Conservation (phyloP, 805 yeast genomes). For the Candida argentea region DNA sequence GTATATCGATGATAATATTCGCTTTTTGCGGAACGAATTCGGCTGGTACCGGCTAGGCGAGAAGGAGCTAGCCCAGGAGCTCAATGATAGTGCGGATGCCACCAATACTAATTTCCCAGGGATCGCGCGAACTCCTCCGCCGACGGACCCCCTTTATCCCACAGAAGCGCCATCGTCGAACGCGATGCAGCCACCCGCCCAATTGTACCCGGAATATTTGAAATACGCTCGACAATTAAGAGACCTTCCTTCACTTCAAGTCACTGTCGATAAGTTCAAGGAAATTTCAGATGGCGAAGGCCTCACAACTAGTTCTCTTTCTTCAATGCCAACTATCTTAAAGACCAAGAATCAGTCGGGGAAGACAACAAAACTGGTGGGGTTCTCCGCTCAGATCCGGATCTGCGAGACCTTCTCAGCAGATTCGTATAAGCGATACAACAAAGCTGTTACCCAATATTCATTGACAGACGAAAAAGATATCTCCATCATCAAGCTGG, state of each 20-base stretch:
- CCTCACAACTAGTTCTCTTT: slow-evolving; percentile 2
- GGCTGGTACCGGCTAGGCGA: slow-evolving; percentile 11
- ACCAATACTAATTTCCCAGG: slow-evolving; percentile 1
- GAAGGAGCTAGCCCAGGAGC: slow-evolving; percentile 2
- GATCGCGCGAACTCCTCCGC: neutral
- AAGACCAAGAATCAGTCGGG: neutral
- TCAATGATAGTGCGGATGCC: slow-evolving; percentile 1
- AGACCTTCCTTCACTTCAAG: slow-evolving; percentile 22
- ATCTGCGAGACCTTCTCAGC: slow-evolving; percentile 46
- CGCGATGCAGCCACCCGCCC: slow-evolving; percentile 13
- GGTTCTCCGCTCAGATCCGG: slow-evolving; percentile 37
- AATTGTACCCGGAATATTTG: slow-evolving; percentile 22
- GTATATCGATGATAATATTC: slow-evolving; percentile 22
- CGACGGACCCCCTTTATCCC: neutral
- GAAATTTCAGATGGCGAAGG: slow-evolving; percentile 6
- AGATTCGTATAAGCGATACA: slow-evolving; percentile 43
- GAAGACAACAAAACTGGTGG: slow-evolving; percentile 18
- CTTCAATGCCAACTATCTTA: neutral
- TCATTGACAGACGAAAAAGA: slow-evolving; percentile 39
- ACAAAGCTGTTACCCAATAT: slow-evolving; percentile 40
- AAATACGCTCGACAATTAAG: slow-evolving; percentile 26
- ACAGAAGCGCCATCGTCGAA: slow-evolving; percentile 10
- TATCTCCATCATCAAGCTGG: slow-evolving; percentile 49
- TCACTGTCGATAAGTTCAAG: slow-evolving; percentile 22
- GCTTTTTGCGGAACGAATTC: slow-evolving; percentile 18